Evolutionary conservation across 192 early-diverging fungal genomes (phyloP).

Genomic region (Chytriomyces sp.): DNA sequence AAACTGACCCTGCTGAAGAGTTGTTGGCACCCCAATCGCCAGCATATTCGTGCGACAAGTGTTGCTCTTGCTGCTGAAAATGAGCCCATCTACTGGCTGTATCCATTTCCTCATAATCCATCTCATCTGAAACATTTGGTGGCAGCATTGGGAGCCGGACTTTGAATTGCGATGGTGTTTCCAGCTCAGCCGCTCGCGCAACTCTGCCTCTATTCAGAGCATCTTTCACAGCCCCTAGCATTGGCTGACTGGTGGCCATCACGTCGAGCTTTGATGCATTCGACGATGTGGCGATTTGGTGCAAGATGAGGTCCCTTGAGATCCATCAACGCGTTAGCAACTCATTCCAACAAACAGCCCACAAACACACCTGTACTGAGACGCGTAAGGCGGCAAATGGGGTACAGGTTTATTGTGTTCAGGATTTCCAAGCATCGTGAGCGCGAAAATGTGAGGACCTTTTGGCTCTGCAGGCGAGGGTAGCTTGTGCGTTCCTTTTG

Average conservation of each 20-base stretch:
- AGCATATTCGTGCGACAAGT: neutral
- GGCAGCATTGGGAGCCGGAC: neutral
- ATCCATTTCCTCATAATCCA: neutral
- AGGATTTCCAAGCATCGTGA: constrained; percentile 28
- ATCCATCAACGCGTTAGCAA: too few species aligned
- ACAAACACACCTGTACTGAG: too few species aligned
- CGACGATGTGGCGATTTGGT: neutral
- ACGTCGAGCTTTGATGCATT: neutral
- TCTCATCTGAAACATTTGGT: neutral
- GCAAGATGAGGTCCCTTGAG: constrained; percentile 49
- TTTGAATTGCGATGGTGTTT: neutral
- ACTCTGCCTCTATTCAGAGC: neutral
- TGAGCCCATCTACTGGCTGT: neutral
- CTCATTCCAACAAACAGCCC: too few species aligned
- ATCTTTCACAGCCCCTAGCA: neutral
- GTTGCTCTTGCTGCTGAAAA: neutral
- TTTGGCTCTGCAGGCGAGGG: neutral
- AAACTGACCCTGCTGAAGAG: neutral
- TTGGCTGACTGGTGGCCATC: neutral
- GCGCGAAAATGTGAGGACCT: constrained; percentile 12
- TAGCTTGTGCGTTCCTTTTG: neutral
- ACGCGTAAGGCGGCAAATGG: constrained; percentile 47
- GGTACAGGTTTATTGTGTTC: constrained; percentile 1
- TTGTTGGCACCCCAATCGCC: neutral
- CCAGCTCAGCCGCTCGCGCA: neutral